Percentiles rank a stretch among this genome's conserved stretches.
Conservation (phyloP, 176 grass and related monocot genomes). For the Ensete glaucum region DNA sequence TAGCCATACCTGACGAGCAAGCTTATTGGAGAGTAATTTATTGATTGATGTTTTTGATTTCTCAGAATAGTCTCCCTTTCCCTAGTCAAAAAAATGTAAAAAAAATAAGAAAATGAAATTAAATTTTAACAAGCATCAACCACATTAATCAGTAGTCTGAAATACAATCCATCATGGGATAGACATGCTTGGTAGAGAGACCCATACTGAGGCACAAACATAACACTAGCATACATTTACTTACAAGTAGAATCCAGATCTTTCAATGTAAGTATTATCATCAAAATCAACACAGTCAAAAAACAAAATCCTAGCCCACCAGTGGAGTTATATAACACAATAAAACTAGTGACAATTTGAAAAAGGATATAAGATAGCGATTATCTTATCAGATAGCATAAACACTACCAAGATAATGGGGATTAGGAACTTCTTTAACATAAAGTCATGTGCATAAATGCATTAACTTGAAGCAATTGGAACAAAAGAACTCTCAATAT, state of each 20-base stretch:
- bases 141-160: background rate
- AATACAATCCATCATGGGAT: background rate
- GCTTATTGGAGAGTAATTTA: slow-evolving; percentile 11
- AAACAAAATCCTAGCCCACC: no score
- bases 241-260: background rate
- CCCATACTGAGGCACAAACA: background rate
- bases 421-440: background rate
- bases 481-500: background rate
- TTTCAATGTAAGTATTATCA: background rate
- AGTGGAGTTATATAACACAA: no score
- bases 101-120: background rate
- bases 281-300: background rate
- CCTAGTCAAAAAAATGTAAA: background rate
- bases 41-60: slow-evolving; percentile 10
- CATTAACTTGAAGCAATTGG: background rate
- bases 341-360: no score
- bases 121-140: background rate
- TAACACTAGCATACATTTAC: background rate
- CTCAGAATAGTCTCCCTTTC: background rate
- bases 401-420: background rate
- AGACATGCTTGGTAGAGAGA: background rate
- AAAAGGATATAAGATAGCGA: background rate
- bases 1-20: slow-evolving; percentile 18
- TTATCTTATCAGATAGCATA: background rate
- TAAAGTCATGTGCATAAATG: background rate